Evolutionary conservation across 1,139 yeast genomes (phyloP).

Genomic region (Saccharomycopsis crataegensis): DNA sequence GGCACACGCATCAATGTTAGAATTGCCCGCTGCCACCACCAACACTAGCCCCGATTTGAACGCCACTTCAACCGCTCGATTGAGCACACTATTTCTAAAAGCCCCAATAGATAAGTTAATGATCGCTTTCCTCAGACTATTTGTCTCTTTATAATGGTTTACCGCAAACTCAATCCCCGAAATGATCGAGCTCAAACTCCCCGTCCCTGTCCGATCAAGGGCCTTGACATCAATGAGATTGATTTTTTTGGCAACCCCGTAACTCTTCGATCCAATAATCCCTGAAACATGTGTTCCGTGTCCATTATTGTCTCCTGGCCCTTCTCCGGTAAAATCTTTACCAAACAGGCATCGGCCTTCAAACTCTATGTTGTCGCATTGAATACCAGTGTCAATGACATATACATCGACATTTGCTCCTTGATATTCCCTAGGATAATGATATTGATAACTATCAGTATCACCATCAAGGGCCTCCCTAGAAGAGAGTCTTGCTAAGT

Average conservation of each 20-base stretch:
- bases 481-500: slow-evolving; percentile 58
- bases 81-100: slow-evolving; percentile 52
- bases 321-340: slow-evolving; percentile 55
- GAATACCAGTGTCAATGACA: slow-evolving; percentile 75
- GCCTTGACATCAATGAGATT: slow-evolving; percentile 66
- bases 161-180: slow-evolving; percentile 68
- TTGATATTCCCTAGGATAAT: slow-evolving; percentile 36
- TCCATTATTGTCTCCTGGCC: slow-evolving; percentile 57
- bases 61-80: slow-evolving; percentile 69
- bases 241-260: slow-evolving; percentile 72
- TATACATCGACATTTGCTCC: slow-evolving; percentile 60
- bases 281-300: slow-evolving; percentile 91
- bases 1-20: slow-evolving; percentile 66
- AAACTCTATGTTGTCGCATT: slow-evolving; percentile 53
- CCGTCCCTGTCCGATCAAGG: slow-evolving; percentile 55
- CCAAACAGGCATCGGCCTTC: slow-evolving; percentile 55
- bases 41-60: slow-evolving; percentile 62
- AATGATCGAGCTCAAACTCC: slow-evolving; percentile 59
- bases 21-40: slow-evolving; percentile 88
- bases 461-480: slow-evolving; percentile 30
- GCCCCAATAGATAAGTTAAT: slow-evolving; percentile 82
- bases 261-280: slow-evolving; percentile 66
- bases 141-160: slow-evolving; percentile 40
- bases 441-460: slow-evolving; percentile 28
- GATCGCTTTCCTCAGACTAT: slow-evolving; percentile 40